Evolutionary conservation across 768 basidiomycete species (phyloP).

Genomic region (Candolleomyces efflorescens): DNA sequence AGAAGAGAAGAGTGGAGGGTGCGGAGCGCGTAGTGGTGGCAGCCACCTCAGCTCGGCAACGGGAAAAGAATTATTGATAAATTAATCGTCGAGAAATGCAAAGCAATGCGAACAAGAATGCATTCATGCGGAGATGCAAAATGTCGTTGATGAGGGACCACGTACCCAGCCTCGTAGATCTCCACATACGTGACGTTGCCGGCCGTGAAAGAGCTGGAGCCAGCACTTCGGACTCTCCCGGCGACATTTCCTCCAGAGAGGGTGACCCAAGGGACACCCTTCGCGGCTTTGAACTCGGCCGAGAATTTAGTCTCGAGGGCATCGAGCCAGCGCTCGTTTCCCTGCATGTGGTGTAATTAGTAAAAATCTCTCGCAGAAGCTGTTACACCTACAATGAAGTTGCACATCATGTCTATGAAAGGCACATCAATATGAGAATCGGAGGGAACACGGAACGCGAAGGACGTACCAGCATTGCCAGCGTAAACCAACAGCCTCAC

Average conservation of each 20-base stretch:
- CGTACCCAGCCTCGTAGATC: conserved; percentile 78
- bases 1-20: too few species aligned
- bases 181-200: conserved; percentile 83
- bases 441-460: not conserved
- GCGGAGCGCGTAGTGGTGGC: too few species aligned
- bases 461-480: conserved; percentile 66
- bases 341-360: conserved; percentile 32
- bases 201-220: conserved; percentile 55
- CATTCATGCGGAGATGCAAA: not conserved
- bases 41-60: not conserved
- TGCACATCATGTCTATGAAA: conserved; percentile 79
- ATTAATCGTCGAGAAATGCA: not conserved
- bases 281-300: conserved; percentile 50
- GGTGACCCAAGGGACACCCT: conserved; percentile 55
- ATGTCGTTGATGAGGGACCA: conserved; percentile 2
- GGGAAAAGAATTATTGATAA: too few species aligned
- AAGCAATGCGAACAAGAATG: not conserved
- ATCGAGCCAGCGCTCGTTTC: conserved; percentile 76
- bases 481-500: conserved; percentile 87
- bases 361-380: not conserved
- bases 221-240: conserved; percentile 70
- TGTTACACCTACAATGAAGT: conserved; percentile 55
- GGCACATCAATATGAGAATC: conserved; percentile 12
- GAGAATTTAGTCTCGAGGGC: conserved; percentile 60
- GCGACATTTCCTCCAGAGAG: conserved; percentile 46